A percentile compares a stretch with the other conserved stretches of the same genome.
These are phyloP conservation scores for Hypoxylon lenormandii DNA, from an alignment of 495 filamentous ascomycete genomes.

Conservation along the genomic window DNA sequence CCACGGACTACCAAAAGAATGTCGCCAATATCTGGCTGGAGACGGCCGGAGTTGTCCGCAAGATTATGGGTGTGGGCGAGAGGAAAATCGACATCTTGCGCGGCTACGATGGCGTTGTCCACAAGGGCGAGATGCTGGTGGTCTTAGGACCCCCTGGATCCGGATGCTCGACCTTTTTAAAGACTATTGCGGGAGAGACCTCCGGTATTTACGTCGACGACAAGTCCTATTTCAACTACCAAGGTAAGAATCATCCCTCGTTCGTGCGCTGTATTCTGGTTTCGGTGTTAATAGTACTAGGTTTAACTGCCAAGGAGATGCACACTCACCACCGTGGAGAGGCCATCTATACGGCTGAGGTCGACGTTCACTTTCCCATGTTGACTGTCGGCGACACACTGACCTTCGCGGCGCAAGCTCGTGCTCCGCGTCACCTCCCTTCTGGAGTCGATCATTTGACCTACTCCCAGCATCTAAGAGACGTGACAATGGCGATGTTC, in stretches of 20 bases:
- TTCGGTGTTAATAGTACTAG: constrained; percentile 35
- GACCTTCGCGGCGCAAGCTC: constrained; percentile 77
- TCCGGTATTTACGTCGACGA: constrained; percentile 76
- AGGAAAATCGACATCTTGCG: constrained; percentile 80
- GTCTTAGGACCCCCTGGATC: constrained; percentile 82
- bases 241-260: constrained; percentile 59
- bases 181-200: constrained; percentile 81
- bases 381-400: constrained; percentile 82
- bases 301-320: constrained; percentile 70
- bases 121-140: constrained; percentile 81
- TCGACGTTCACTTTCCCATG: constrained; percentile 85
- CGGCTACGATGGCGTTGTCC: constrained; percentile 81
- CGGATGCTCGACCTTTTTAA: constrained; percentile 83
- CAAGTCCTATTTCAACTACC: constrained; percentile 77
- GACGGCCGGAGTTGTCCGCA: constrained; percentile 58
- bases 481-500: constrained; percentile 84
- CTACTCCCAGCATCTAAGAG: constrained; percentile 74
- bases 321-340: constrained; percentile 78
- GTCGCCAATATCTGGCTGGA: constrained; percentile 74
- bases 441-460: constrained; percentile 68
- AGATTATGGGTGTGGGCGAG: constrained; percentile 63
- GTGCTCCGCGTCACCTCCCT: constrained; percentile 72
- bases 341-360: constrained; percentile 83
- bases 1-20: constrained; percentile 85
- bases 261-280: not conserved